Conservation (phyloP, 139 green algal species). For the Tetraselmis striata region DNA sequence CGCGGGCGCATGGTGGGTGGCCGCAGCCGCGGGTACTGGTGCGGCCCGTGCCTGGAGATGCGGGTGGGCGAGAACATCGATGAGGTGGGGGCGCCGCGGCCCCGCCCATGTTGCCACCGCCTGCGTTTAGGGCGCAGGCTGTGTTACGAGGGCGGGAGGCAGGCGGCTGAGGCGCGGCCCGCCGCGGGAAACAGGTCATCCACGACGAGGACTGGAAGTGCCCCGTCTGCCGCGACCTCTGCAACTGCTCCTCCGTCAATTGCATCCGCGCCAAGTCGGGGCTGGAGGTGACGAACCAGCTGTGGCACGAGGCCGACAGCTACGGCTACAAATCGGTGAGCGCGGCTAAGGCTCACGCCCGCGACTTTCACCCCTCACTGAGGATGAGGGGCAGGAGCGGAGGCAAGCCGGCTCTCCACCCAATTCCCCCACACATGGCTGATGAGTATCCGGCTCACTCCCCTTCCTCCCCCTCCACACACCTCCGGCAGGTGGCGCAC, state of each 20-base stretch:
- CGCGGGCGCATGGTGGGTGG: constrained; percentile 21
- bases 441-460: too few relatives aligned
- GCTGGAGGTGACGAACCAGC: constrained; percentile 38
- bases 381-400: neutral
- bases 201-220: constrained; percentile 34
- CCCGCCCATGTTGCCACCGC: too few relatives aligned
- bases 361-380: too few relatives aligned
- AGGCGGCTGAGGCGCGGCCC: too few relatives aligned
- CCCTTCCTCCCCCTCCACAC: too few relatives aligned
- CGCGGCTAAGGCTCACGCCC: neutral
- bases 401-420: neutral
- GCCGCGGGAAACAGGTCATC: neutral
- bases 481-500: constrained; percentile 48
- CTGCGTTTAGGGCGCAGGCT: too few relatives aligned
- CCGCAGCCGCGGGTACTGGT: constrained; percentile 36
- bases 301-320: constrained; percentile 35
- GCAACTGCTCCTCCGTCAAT: constrained; percentile 53
- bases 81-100: constrained; percentile 20
- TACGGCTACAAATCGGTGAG: constrained; percentile 49
- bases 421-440: neutral
- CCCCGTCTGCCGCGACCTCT: constrained; percentile 54
- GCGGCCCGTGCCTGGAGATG: constrained; percentile 42
- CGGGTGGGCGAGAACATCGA: constrained; percentile 59
- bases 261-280: constrained; percentile 34
- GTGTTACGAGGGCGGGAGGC: too few relatives aligned